Base-by-base conservation (phyloP, 805 yeast genomes). In the Starmerella gropengiesseri region DNA sequence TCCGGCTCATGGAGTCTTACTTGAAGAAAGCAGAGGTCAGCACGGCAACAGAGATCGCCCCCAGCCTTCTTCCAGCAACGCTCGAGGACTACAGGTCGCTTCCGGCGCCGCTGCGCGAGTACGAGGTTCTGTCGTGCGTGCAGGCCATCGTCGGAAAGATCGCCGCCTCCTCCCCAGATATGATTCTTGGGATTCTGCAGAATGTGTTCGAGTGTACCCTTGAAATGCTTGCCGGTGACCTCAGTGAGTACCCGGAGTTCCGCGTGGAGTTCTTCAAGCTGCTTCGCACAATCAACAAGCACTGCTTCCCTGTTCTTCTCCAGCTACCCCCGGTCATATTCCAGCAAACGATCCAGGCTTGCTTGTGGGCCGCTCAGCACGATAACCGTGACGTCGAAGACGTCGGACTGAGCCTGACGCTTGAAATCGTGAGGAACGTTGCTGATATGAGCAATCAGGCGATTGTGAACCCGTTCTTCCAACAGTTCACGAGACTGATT, bases 311-410 rank as follows among this genome's bases (percentile, higher is more conserved):
- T 45, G 94, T 96, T 1, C 70, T 91, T 52, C 69, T 85, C 47
- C 82, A 85, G 61, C 72, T 91, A 50, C 93, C 96, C 8, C 89
- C 93, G 3, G 86, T 77, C 49, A 94, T 94, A 19, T 89, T 91
- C 72, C 86, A 82, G 58, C 73, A 85, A 46, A 80, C 91, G 44
- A 77, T 91, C 47, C 89, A 86, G 64, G 94, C 97, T 2, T 87
- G 94, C 35, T 69, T 91, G 57, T 91, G 99, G 99, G 96, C 97
- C 0, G 83, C 91, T 62, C 89, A 91, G 64, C 99, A 91, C 62
- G 91, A 87, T 58, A 87, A 91, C 63, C 77, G 97, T 61, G 97
- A 89, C 43, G 96, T 91, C 43, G 98, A 91, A 63, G 87, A 81
- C 50, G 79, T 79, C 43, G 99, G 98, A 21, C 73, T 91, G 54